A percentile compares a stretch with the other conserved stretches of the same genome.
Evolutionary conservation across 2,329 filamentous ascomycete species (phyloP).

Genomic region (Colletotrichum endophyticum): DNA sequence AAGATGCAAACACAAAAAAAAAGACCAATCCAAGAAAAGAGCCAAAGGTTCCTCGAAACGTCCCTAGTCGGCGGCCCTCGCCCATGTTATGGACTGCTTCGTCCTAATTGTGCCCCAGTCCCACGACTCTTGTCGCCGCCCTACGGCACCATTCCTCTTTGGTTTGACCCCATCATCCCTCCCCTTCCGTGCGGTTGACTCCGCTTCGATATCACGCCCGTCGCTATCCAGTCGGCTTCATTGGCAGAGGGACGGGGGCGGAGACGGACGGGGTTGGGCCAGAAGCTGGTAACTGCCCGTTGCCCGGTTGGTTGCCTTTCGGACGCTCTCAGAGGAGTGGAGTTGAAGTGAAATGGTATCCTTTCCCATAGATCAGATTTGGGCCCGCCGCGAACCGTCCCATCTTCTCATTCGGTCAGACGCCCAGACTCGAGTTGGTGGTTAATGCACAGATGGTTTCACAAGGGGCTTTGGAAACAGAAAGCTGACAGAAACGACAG

Average conservation of each 20-base stretch:
- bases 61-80: background rate
- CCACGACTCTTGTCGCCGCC: background rate
- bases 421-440: background rate
- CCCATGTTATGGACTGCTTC: constrained; percentile 10
- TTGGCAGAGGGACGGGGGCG: background rate
- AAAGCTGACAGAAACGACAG: background rate
- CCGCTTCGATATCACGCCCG: background rate
- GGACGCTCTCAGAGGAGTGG: background rate
- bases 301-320: background rate
- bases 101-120: background rate
- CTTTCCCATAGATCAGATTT: constrained; percentile 1
- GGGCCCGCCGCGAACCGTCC: constrained; percentile 6
- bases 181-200: background rate
- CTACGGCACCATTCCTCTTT: background rate
- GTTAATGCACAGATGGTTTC: constrained; percentile 16
- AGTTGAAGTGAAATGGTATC: background rate
- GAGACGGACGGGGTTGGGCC: background rate
- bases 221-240: background rate
- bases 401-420: constrained; percentile 9
- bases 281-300: background rate
- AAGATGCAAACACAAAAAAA: background rate
- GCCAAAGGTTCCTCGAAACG: background rate
- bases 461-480: constrained; percentile 17
- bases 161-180: background rate
- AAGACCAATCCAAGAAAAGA: background rate